Percentiles rank a stretch among this genome's conserved stretches.
Evolutionary conservation across 108 stramenopile species (phyloP).

Genomic region (Stephanodiscus minutulus): DNA sequence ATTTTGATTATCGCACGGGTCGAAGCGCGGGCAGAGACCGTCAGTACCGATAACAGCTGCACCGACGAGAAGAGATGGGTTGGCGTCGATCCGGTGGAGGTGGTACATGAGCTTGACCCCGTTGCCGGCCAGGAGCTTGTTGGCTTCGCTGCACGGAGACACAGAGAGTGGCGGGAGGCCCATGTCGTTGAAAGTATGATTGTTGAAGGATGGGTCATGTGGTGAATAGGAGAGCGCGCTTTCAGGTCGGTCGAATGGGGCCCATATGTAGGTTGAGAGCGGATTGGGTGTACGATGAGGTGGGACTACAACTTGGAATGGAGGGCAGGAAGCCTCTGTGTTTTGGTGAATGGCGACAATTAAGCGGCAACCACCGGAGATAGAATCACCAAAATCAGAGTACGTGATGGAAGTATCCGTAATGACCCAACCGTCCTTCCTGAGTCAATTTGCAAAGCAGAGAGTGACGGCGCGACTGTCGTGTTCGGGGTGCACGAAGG

Average conservation of each 20-base stretch:
- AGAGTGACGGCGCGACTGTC: background rate
- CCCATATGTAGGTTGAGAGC: background rate
- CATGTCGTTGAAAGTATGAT: background rate
- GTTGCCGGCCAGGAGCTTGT: no score
- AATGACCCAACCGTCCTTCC: background rate
- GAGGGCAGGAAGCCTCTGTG: background rate
- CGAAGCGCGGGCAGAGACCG: no score
- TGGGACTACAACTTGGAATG: background rate
- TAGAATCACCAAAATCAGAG: constrained; percentile 4
- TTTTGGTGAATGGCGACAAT: background rate
- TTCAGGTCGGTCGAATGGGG: background rate
- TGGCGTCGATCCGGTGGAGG: no score
- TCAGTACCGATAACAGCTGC: no score
- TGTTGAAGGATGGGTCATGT: constrained; percentile 6
- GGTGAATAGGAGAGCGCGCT: background rate
- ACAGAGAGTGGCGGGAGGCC: constrained; percentile 14
- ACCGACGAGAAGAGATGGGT: no score
- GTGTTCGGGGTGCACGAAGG: constrained; percentile 5
- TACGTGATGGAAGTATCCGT: background rate
- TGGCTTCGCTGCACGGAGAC: no score
- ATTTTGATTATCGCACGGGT: no score
- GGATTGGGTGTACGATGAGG: background rate
- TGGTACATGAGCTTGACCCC: no score
- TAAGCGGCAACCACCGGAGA: background rate
- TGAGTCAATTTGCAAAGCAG: background rate